Evolutionary conservation across 2,329 filamentous ascomycete species (phyloP).

Genomic region (Cercospora citrullina): DNA sequence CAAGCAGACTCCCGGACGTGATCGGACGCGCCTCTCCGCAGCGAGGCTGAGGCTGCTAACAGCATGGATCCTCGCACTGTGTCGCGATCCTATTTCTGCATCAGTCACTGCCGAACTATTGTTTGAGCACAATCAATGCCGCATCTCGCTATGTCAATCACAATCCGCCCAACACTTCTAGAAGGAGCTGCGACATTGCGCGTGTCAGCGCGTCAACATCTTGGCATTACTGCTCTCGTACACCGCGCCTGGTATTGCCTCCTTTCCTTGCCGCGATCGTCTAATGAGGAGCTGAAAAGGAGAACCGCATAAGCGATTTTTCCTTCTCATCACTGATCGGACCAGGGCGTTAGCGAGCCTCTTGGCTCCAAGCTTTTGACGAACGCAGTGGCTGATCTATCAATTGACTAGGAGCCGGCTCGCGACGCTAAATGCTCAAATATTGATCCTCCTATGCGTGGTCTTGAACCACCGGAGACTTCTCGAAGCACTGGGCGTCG

Average conservation of each 20-base stretch:
- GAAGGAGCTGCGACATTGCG: not conserved
- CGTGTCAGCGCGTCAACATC: not conserved
- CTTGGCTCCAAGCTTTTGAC: not conserved
- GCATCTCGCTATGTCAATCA: not conserved
- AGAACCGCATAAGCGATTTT: not conserved
- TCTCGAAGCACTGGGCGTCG: slow-evolving; percentile 5
- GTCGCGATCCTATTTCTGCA: not conserved
- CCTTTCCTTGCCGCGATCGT: not conserved
- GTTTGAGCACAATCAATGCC: not conserved
- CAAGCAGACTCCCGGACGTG: not conserved
- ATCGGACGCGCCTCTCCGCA: not conserved
- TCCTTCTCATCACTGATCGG: not conserved
- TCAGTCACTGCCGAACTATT: not conserved
- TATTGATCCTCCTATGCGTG: not conserved
- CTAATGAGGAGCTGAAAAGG: not conserved
- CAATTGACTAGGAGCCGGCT: not conserved
- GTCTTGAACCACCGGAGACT: not conserved
- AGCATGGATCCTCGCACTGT: not conserved
- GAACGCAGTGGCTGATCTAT: slow-evolving; percentile 5
- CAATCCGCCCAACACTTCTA: not conserved
- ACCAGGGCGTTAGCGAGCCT: not conserved
- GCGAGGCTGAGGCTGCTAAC: not conserved
- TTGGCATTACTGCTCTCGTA: not conserved
- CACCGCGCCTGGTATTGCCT: not conserved
- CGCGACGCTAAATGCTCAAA: not conserved